Base-by-base conservation (phyloP, 2,329 filamentous ascomycete species). In the Tolypocladium capitatum region DNA sequence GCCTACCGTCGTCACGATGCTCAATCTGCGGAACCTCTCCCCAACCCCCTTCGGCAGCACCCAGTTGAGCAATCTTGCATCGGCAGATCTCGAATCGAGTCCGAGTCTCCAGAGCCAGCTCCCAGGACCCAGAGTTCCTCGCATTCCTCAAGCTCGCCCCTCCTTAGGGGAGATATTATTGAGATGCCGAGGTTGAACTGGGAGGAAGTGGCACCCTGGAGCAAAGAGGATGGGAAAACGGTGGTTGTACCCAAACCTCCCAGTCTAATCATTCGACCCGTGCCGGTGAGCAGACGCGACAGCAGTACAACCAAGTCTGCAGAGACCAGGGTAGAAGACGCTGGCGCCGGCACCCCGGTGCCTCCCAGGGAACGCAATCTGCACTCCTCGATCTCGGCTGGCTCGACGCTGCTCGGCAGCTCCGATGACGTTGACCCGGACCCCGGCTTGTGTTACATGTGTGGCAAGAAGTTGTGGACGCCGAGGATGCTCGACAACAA, bases 391-490 rank as follows among this genome's bases (percentile, higher is more conserved):
- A 13, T 48, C 4, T 50, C 50, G 8, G 10, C 35, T 16, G 46
- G 46, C 20, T 32, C 46, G 7, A 48, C 50, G 8, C 27, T 46
- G 35, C 8, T 13, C 7, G 35, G 21, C 21, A 30, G 27, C n/a
- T n/a, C n/a, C 28, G 16, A 6, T 13, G 46, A 50, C 11, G 6
- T 21, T 3, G 40, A 45, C 7, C 9, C 7, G 18, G 31, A 44
- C 20, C 42, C 28, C 16, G 8, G 14, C 2, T 1, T 7, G 14
- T 53, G 52, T 30, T 48, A 32, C 27, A 40, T 53, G 7, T 53
- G 52, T 33, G 50, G 47, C 40, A 30, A 41, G 16, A n/a, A 30
- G 7, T 30, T 52, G 33, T 49, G 47, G 1, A 21, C 14, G 4
- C 32, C 16, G 31, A 46, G 45, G 14, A 14, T 21, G 24, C 9